A percentile compares a stretch with the other conserved stretches of the same genome.
Conservation (phyloP, 257 asterid species). For the Scutellaria barbata region DNA sequence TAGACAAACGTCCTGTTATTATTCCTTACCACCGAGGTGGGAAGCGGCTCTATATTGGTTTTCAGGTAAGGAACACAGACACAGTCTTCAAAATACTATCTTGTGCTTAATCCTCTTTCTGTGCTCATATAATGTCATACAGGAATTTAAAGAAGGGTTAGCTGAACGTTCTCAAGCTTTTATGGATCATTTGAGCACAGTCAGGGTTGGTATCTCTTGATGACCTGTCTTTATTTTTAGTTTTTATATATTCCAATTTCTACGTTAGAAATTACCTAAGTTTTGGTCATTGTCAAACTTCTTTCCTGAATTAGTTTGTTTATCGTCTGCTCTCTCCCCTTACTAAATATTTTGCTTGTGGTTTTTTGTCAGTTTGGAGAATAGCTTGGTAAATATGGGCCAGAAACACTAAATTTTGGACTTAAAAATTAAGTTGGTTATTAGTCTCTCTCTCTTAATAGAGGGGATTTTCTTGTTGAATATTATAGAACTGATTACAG, state of each 20-base stretch:
- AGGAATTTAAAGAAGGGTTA: conserved; percentile 87
- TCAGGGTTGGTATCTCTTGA: conserved; percentile 55
- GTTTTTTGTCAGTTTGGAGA: conserved; percentile 14
- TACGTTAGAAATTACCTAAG: not conserved
- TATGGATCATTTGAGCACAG: conserved; percentile 54
- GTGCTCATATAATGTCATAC: conserved; percentile 40
- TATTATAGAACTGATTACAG: too few species aligned
- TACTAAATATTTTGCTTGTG: not conserved
- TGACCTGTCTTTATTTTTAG: not conserved
- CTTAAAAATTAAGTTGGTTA: not conserved
- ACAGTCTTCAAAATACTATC: not conserved
- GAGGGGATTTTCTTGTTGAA: too few species aligned
- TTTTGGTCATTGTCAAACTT: conserved; percentile 5
- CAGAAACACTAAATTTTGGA: not conserved
- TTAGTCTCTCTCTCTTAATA: not conserved
- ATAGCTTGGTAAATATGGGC: conserved; percentile 15
- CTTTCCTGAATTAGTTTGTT: not conserved
- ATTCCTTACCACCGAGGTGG: conserved; percentile 98
- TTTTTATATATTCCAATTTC: not conserved
- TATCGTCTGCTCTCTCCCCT: conserved; percentile 6
- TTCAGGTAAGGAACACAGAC: conserved; percentile 58
- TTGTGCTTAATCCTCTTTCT: conserved; percentile 22
- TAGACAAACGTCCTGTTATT: conserved; percentile 73
- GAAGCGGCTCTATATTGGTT: conserved; percentile 84
- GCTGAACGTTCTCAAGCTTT: conserved; percentile 78